Base-by-base conservation (phyloP, 805 yeast species). In the Yarrowia sp. region DNA sequence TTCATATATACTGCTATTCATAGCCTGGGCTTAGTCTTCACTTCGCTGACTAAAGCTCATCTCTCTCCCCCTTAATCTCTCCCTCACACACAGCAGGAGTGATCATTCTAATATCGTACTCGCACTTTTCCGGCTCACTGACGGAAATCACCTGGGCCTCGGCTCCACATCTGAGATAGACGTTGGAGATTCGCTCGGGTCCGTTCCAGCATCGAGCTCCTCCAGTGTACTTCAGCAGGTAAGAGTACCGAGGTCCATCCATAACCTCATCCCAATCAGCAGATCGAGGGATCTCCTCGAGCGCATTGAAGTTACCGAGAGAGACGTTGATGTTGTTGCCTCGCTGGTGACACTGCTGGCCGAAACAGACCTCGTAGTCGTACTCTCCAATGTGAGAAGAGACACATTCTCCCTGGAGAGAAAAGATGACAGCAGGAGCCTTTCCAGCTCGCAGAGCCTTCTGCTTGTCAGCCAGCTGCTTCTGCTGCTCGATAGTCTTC, bases 161-260 rank as follows among this genome's bases (percentile, higher is more conserved):
- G 1, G 80, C 76, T 0, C 96, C 96, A 76, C 99, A 95, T 15
- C 79, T 77, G 64, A 92, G 72, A 22, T 78, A 78, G 1, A 90
- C 86, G 9, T 74, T 76, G 0, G 90, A 92, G 38, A 87, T 82
- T 74, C 99, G 84, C 33, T 78, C 74, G 5, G 98, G 98, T 0
- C 99, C 99, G 73, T 92, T 90, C 97, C 98, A 93, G 75, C 99
- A 95, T 72, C 81, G 83, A 45, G 85, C 86, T 18, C 99, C 99
- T 17, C 78, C 72, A 4, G 74, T 78, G 72, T 80, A 95, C 35
- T 71, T 69, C 35, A 83, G 67, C 18, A 67, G 68, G 50, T 79
- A 64, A n/a, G 66, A 67, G 51, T 58, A 58, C 9, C 51, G 51
- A 6, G 64, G 64, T 15, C 76, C 75, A 4, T 74, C 76, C 6